Percentiles rank a stretch among this genome's conserved stretches.
Conservation (phyloP, 2,329 filamentous ascomycete genomes). For the Phaeosphaeria sp. region DNA sequence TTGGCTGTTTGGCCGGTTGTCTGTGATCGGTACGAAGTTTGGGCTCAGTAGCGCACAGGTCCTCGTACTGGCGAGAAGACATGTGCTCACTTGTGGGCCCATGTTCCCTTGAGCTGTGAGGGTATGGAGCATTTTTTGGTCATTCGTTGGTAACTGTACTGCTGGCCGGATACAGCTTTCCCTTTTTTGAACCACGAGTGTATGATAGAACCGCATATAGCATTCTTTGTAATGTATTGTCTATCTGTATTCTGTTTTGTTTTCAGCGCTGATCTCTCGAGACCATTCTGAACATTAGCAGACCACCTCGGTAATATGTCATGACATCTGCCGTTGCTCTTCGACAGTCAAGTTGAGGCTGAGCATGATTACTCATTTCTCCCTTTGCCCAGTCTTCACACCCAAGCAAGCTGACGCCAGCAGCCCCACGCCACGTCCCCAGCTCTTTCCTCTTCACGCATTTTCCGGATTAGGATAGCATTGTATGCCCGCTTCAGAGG, state of each 20-base stretch:
- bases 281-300: no score
- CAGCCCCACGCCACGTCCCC: neutral
- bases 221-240: neutral
- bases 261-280: neutral
- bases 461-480: neutral
- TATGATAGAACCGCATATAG: neutral
- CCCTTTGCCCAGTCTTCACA: neutral
- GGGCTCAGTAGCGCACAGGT: conserved; percentile 46
- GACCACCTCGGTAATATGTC: no score
- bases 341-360: neutral
- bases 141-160: conserved; percentile 1
- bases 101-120: conserved; percentile 17
- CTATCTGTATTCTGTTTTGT: neutral
- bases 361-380: neutral
- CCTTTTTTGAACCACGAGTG: neutral
- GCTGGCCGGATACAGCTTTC: neutral
- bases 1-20: conserved; percentile 47
- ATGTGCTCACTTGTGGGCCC: conserved; percentile 46
- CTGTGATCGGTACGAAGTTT: conserved; percentile 45
- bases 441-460: neutral
- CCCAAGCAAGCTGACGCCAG: neutral
- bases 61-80: conserved; percentile 41
- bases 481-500: neutral
- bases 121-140: no score
- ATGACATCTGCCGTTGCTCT: no score